phyloP scores from a whole-genome alignment of 352 stramenopile species.

The Halophytophthora batemanensis region DNA sequence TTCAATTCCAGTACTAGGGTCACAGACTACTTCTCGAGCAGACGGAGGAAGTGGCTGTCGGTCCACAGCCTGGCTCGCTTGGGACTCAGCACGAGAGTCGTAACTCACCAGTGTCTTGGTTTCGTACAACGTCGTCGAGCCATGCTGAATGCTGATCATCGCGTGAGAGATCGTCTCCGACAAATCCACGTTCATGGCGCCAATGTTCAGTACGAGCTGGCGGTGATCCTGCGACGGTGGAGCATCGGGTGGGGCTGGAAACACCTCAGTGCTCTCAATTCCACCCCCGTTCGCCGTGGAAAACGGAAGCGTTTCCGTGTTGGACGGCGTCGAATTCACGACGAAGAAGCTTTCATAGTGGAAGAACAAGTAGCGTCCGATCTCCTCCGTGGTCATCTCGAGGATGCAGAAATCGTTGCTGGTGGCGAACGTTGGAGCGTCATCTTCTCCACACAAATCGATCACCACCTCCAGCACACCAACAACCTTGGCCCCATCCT shows the following conservation, averaged over 20 bases:
- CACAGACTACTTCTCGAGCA: slow-evolving; percentile 18
- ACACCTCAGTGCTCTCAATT: slow-evolving; percentile 16
- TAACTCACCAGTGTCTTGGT: slow-evolving; percentile 21
- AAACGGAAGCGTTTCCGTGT: slow-evolving; percentile 1
- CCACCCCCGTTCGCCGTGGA: slow-evolving; percentile 4
- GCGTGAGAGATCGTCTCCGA: slow-evolving; percentile 15
- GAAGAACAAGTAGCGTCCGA: slow-evolving; percentile 72
- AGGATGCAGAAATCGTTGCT: slow-evolving; percentile 73
- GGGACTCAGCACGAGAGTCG: slow-evolving; percentile 8
- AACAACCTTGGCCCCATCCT: slow-evolving; percentile 35
- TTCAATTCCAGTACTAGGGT: slow-evolving; percentile 24
- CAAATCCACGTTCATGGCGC: slow-evolving; percentile 11
- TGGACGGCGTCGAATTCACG: slow-evolving; percentile 12
- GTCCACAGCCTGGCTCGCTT: neutral
- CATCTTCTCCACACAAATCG: slow-evolving; percentile 13
- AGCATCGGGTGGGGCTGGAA: slow-evolving; percentile 29
- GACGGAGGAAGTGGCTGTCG: slow-evolving; percentile 10
- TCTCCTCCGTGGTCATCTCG: slow-evolving; percentile 54
- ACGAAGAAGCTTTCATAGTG: slow-evolving; percentile 72
- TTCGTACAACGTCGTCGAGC: slow-evolving; percentile 25
- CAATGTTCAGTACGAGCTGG: slow-evolving; percentile 23
- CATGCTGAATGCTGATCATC: slow-evolving; percentile 31
- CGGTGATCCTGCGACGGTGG: slow-evolving; percentile 25
- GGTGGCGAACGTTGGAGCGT: slow-evolving; percentile 10
- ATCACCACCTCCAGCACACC: slow-evolving; percentile 69